These are phyloP conservation scores for Rhizoclosmatium globosum DNA, from an alignment of 192 early-diverging fungal species.

Conservation along the genomic window DNA sequence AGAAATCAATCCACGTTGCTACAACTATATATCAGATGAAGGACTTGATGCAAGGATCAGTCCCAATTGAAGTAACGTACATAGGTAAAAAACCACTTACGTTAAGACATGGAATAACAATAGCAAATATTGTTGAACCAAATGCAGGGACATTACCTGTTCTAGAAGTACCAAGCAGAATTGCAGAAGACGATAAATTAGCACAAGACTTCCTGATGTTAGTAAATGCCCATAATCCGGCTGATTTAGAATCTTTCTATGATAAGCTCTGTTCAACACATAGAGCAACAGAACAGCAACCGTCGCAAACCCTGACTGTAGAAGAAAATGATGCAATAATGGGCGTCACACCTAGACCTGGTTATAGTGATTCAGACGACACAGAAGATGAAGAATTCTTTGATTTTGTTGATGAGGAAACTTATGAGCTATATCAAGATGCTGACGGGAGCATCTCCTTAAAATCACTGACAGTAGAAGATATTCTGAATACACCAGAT, in stretches of 20 bases:
- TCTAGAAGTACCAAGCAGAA: background rate
- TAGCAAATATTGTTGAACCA: no score
- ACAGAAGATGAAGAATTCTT: background rate
- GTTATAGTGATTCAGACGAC: background rate
- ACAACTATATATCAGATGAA: background rate
- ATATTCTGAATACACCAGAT: no score
- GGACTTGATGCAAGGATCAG: background rate
- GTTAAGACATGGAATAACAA: no score
- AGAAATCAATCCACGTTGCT: background rate
- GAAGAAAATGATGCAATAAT: background rate
- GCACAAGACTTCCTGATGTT: background rate
- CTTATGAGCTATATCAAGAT: no score
- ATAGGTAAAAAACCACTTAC: background rate
- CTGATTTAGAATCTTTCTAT: background rate
- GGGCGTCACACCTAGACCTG: no score
- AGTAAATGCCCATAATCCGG: no score
- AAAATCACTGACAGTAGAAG: background rate
- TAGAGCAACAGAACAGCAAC: background rate
- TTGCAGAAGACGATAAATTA: background rate
- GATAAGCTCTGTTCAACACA: background rate
- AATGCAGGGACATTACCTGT: background rate
- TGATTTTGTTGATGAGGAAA: background rate
- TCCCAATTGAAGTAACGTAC: background rate
- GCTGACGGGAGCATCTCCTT: no score
- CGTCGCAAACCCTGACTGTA: background rate